phyloP scores from a whole-genome alignment of 768 basidiomycete genomes.

The Boletus sp. region DNA sequence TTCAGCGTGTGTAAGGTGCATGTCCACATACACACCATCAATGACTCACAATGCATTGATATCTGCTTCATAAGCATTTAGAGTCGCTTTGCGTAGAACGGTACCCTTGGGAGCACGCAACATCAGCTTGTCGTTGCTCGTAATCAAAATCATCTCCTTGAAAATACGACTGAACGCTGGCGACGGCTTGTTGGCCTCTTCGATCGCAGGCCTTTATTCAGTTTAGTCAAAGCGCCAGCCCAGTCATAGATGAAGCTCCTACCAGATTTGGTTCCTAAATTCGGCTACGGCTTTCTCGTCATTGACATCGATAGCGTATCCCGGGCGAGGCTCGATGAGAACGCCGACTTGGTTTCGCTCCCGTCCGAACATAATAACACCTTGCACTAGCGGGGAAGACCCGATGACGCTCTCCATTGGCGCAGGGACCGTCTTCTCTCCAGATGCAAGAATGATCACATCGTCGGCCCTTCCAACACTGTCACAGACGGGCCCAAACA shows the following conservation, averaged over 20 bases:
- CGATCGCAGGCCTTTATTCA: conserved; percentile 36
- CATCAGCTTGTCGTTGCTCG: conserved; percentile 41
- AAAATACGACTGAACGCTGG: conserved; percentile 46
- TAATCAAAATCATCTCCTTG: conserved; percentile 53
- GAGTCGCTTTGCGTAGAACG: conserved; percentile 38
- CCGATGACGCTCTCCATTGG: conserved; percentile 28
- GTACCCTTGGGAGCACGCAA: conserved; percentile 47
- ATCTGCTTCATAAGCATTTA: conserved; percentile 41
- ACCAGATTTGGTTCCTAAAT: conserved; percentile 36
- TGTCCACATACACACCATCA: rapidly evolving
- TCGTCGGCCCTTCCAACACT: conserved; percentile 35
- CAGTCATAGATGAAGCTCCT: neutral
- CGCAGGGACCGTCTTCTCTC: conserved; percentile 26
- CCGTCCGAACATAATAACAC: conserved; percentile 35
- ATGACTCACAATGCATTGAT: conserved; percentile 44
- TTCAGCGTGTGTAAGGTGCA: neutral
- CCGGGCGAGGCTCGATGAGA: conserved; percentile 28
- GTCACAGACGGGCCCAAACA: neutral
- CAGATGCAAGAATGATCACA: conserved; percentile 31
- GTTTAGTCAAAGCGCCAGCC: neutral
- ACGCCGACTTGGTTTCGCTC: conserved; percentile 33
- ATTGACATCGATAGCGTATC: conserved; percentile 16
- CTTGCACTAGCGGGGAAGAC: conserved; percentile 20
- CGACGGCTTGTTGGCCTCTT: conserved; percentile 41
- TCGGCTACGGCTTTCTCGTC: conserved; percentile 23